phyloP scores from a whole-genome alignment of 2,329 filamentous ascomycete genomes.

The Exophiala phaeomuriformis region DNA sequence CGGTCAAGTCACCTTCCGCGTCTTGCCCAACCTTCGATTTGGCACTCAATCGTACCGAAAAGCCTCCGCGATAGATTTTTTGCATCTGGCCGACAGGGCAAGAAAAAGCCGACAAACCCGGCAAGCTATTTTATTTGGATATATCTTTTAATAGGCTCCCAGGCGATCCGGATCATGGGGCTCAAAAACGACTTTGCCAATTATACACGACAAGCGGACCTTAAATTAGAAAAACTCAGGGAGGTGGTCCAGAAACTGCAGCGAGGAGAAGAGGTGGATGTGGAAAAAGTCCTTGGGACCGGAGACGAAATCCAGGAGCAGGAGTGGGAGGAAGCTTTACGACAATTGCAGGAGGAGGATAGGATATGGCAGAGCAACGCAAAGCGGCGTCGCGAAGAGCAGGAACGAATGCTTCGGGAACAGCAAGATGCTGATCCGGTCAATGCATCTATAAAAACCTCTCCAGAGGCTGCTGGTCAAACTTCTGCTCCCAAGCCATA shows the following conservation, averaged over 20 bases:
- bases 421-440: slow-evolving; percentile 24
- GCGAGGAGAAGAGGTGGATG: slow-evolving; percentile 61
- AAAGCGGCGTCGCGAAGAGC: slow-evolving; percentile 18
- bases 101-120: slow-evolving; percentile 63
- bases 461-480: neutral
- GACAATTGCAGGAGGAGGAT: slow-evolving; percentile 25
- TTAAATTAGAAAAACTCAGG: slow-evolving; percentile 65
- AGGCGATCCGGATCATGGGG: slow-evolving; percentile 86
- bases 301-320: slow-evolving; percentile 66
- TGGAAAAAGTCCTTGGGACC: slow-evolving; percentile 72
- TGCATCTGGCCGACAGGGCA: slow-evolving; percentile 36
- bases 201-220: slow-evolving; percentile 68
- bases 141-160: slow-evolving; percentile 82
- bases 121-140: slow-evolving; percentile 76
- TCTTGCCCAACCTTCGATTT: slow-evolving; percentile 55
- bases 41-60: slow-evolving; percentile 63
- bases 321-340: slow-evolving; percentile 67
- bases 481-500: neutral
- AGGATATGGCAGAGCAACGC: slow-evolving; percentile 24
- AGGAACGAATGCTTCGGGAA: slow-evolving; percentile 17
- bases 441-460: slow-evolving; percentile 8
- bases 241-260: slow-evolving; percentile 51
- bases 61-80: slow-evolving; percentile 37
- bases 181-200: slow-evolving; percentile 67
- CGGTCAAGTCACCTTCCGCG: slow-evolving; percentile 26